Evolutionary conservation across 1,284 basidiomycete species (phyloP), one percentile per base, ranked within the genome.

Genomic region (Melampsora larici-populina): DNA sequence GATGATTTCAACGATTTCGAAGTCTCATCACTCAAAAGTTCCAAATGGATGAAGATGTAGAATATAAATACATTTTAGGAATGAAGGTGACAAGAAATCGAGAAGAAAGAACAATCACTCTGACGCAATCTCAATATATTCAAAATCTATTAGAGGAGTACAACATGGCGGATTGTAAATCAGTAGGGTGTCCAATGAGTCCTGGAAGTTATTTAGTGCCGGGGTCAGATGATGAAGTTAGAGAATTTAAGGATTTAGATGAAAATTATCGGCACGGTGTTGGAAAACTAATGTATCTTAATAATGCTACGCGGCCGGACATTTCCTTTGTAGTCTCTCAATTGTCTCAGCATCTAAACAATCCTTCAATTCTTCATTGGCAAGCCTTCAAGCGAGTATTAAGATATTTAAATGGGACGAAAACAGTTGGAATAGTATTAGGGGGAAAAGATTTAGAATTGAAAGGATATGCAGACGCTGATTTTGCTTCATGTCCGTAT

Each of bases 221-320:
- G 21, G 68, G 46, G 36, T 5, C 24, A 24, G 6, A 62, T 4
- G 49, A 4, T 2, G 68, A 70, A 26, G 13, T 21, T 3, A 6
- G 17, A 11, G 49, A 3, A 7, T 62, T 71, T 71, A 5, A 9
- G 6, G 6, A 31, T 31, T n/a, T 62, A 7, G 24, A 62, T 7
- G 8, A 26, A 17, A 63, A 62, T 62, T 71, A 71, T 62, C n/a
- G 70, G 3, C 3, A 21, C 3, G 49, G 7, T 64, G 46, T 24
- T 36, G 60, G 18, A 21, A 55, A 2, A 18, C 6, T n/a, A n/a
- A n/a, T n/a, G n/a, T n/a, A n/a, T n/a, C n/a, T n/a, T n/a, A n/a
- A n/a, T n/a, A n/a, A n/a, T 24, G 15, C 71, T 1, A 73, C 60
- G 21, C 6, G 71, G 1, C 70, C 36, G 17, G 58, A 72, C 21